Percentiles rank a stretch among this genome's conserved stretches.
These are phyloP conservation scores for Nepenthes gracilis DNA, from an alignment of 148 eudicot genomes.

Conservation along the genomic window DNA sequence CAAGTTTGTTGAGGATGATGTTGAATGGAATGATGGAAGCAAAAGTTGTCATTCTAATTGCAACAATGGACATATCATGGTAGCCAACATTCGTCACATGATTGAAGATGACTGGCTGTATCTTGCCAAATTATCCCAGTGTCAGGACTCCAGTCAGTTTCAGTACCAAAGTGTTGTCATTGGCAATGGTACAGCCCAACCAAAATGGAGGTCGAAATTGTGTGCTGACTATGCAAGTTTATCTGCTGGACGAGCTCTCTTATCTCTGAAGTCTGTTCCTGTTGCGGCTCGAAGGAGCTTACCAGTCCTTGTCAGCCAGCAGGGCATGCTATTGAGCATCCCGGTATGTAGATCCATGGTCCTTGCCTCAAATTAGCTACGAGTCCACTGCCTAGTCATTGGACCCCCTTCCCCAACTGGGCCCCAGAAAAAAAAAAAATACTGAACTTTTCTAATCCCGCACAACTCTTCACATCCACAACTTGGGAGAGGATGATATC, in stretches of 20 bases:
- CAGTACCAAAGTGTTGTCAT: conserved; percentile 4
- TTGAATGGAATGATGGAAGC: too few relatives aligned
- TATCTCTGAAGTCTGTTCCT: conserved; percentile 58
- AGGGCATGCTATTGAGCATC: conserved; percentile 51
- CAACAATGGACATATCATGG: conserved; percentile 19
- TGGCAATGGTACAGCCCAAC: conserved; percentile 4
- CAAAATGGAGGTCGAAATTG: neutral
- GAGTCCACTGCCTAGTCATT: neutral
- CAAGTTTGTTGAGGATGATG: too few relatives aligned
- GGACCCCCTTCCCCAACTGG: neutral
- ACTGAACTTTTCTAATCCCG: too few relatives aligned
- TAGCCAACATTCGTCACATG: conserved; percentile 60
- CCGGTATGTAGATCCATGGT: conserved; percentile 36
- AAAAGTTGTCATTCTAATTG: conserved; percentile 10
- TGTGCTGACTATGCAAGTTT: conserved; percentile 25
- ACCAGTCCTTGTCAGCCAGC: conserved; percentile 50
- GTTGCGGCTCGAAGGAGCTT: conserved; percentile 77
- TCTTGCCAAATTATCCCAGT: conserved; percentile 49
- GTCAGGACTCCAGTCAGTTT: conserved; percentile 9
- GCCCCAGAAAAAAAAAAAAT: neutral
- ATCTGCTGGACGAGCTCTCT: conserved; percentile 56
- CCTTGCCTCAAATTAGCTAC: neutral
- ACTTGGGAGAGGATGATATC: too few relatives aligned
- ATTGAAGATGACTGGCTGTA: conserved; percentile 82
- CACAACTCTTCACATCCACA: too few relatives aligned